Base-by-base conservation (phyloP, 1,284 basidiomycete genomes). In the Clitocybe nebularis region DNA sequence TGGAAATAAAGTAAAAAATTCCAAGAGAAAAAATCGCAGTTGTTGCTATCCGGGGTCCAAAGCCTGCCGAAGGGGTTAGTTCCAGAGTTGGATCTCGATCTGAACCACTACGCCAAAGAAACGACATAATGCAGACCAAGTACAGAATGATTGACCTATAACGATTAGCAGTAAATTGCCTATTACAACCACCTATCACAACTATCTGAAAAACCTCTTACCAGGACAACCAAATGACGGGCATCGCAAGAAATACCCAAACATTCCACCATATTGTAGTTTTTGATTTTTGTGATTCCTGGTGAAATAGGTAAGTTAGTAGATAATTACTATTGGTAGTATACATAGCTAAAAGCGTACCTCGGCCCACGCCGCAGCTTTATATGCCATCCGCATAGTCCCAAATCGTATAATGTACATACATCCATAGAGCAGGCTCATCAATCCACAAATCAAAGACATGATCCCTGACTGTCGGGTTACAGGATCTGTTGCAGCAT, bases 301-400 rank as follows among this genome's bases (percentile, higher is more conserved):
- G 47, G n/a, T 17, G 9, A 22, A 3, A 9, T 28, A 2, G 4
- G 3, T 10, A 6, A 5, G 13, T 19, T 19, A 10, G 41, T 16
- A 43, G 36, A 25, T 7, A 20, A 33, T 21, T 7, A n/a, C 9
- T 11, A 37, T 13, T 17, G 13, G 8, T 11, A 19, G 29, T 14
- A 35, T 28, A 20, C 16, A 21, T 23, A 21, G 33, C 17, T 34
- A 19, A 4, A 11, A 13, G 54, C 70, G 20, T 52, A 84, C 84
- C 66, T 89, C 81, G 5, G 85, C 84, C 83, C 84, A 89, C 42
- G 75, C 70, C 2, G 80, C 78, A 8, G 86, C 87, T 44, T 81
- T 76, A 55, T 79, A 72, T 84, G 88, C 89, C 48, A 70, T 82
- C 35, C 77, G 72, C 86, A 89, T 89, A 1, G 79, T 80, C n/a